Percentiles rank a stretch among this genome's conserved stretches.
These are phyloP conservation scores for Chlorella sp. DNA, from an alignment of 139 green algal genomes.

Conservation along the genomic window DNA sequence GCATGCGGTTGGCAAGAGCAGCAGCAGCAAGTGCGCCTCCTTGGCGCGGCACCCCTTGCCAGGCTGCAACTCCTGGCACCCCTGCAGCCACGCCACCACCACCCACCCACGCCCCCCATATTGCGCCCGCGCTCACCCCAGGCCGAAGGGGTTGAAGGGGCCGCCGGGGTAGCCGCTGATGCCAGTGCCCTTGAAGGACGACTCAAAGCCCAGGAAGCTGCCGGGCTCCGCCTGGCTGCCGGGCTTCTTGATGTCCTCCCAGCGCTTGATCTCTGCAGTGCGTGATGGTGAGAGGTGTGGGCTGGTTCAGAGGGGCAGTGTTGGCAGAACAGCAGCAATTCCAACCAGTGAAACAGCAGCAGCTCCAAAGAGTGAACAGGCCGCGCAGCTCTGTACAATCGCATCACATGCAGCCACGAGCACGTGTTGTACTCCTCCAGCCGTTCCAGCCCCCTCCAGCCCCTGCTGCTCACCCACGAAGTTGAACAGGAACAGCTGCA, in stretches of 20 bases:
- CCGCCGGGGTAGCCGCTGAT: conserved; percentile 77
- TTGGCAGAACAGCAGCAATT: too few relatives aligned
- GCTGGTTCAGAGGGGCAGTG: too few relatives aligned
- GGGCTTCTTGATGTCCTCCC: conserved; percentile 86
- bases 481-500: conserved; percentile 78
- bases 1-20: not conserved
- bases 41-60: not conserved
- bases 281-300: too few relatives aligned
- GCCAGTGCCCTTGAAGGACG: conserved; percentile 61
- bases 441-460: too few relatives aligned
- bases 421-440: too few relatives aligned
- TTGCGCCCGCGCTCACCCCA: conserved; percentile 21
- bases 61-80: too few relatives aligned
- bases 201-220: conserved; percentile 73
- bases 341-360: too few relatives aligned
- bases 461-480: conserved; percentile 73
- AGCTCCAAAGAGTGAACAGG: too few relatives aligned
- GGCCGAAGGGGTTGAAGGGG: conserved; percentile 81
- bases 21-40: not conserved
- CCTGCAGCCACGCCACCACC: too few relatives aligned
- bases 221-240: conserved; percentile 62
- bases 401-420: too few relatives aligned
- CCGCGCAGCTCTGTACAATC: too few relatives aligned
- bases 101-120: too few relatives aligned
- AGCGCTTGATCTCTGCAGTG: conserved; percentile 84